Conservation (phyloP, 2,329 filamentous ascomycete species). For the Emmonsiellopsis sp. region DNA sequence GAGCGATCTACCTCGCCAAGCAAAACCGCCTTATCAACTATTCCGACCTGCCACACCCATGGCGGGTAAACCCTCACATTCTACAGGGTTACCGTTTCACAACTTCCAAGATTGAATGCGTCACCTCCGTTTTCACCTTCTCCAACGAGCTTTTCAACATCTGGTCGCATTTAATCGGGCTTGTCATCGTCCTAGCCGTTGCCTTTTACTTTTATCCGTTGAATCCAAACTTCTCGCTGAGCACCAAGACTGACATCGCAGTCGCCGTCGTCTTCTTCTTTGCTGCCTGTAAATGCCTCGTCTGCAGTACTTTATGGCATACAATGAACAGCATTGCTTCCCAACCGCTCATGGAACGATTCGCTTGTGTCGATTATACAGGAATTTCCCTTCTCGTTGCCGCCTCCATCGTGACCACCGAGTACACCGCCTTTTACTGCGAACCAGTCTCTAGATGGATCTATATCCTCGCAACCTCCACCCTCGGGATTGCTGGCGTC, state of each 20-base stretch:
- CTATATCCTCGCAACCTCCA: constrained; percentile 74
- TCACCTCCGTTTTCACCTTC: constrained; percentile 70
- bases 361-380: constrained; percentile 97
- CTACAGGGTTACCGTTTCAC: constrained; percentile 84
- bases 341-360: constrained; percentile 79
- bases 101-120: constrained; percentile 80
- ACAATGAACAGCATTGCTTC: constrained; percentile 97
- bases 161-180: constrained; percentile 86
- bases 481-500: constrained; percentile 75
- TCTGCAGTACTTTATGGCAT: constrained; percentile 95
- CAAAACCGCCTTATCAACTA: constrained; percentile 79
- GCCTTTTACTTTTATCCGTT: constrained; percentile 95
- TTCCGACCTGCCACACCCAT: constrained; percentile 80
- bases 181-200: constrained; percentile 76
- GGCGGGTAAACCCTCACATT: constrained; percentile 94
- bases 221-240: constrained; percentile 74
- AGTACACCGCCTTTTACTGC: constrained; percentile 98
- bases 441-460: constrained; percentile 77
- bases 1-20: constrained; percentile 63
- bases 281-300: constrained; percentile 85
- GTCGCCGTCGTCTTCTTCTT: constrained; percentile 94
- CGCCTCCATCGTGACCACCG: constrained; percentile 93
- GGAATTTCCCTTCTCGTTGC: constrained; percentile 89
- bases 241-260: constrained; percentile 78
- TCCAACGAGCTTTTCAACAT: constrained; percentile 97